phyloP scores from a whole-genome alignment of 148 eudicot species.

The Salicornia ramosissima region DNA sequence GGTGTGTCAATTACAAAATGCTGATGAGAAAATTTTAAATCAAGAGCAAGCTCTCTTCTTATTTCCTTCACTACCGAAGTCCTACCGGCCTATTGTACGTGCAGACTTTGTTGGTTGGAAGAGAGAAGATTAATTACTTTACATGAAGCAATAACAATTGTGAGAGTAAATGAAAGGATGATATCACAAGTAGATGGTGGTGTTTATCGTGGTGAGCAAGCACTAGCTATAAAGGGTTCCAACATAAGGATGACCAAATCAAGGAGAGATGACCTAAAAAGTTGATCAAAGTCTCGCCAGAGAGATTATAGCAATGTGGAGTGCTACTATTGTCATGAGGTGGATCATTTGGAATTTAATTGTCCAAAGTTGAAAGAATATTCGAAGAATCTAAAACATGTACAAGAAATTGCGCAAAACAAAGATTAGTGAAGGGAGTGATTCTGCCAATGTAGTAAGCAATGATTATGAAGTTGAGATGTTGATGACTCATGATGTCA shows the following conservation, averaged over 20 bases:
- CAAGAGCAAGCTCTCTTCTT: conserved; percentile 11
- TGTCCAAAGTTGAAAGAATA: not conserved
- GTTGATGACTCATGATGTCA: not conserved
- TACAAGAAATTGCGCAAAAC: no score
- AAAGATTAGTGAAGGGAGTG: no score
- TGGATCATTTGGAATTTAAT: no score
- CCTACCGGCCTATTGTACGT: not conserved
- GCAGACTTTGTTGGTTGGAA: not conserved
- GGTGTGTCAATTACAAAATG: not conserved
- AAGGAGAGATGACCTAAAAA: no score
- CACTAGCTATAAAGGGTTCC: not conserved
- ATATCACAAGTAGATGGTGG: not conserved
- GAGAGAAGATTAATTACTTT: no score
- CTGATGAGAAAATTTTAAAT: not conserved
- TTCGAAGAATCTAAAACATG: not conserved
- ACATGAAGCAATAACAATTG: no score
- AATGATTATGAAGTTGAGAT: not conserved
- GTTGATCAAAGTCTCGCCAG: no score
- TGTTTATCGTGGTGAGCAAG: not conserved
- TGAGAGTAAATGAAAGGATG: no score
- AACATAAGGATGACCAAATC: no score
- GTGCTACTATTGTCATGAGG: no score
- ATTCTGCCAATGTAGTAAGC: no score
- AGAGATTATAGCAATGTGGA: no score
- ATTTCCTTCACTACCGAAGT: conserved; percentile 1